Conservation (phyloP, 495 filamentous ascomycete genomes). For the Amorphotheca resinae region DNA sequence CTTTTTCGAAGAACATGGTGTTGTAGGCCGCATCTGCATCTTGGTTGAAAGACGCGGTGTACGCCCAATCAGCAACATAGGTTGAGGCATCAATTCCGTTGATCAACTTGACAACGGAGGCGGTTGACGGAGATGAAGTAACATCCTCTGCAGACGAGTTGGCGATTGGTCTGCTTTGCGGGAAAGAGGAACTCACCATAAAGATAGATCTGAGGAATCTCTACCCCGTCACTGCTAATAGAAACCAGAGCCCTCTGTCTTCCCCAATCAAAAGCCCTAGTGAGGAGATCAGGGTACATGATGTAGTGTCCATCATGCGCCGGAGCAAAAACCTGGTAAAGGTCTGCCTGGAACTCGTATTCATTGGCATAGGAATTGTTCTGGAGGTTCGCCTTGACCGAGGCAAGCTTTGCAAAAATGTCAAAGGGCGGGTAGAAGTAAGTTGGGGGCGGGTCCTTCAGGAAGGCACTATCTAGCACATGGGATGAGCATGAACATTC, state of each 20-base stretch:
- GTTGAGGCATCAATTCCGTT: conserved; percentile 19
- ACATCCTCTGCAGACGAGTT: conserved; percentile 14
- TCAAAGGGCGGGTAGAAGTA: conserved; percentile 35
- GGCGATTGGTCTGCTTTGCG: not conserved
- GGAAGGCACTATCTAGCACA: conserved; percentile 22
- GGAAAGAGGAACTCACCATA: conserved; percentile 16
- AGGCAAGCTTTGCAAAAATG: conserved; percentile 28
- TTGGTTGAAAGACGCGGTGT: conserved; percentile 17
- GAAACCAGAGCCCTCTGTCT: conserved; percentile 26
- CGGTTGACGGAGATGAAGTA: conserved; percentile 8
- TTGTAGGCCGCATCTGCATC: conserved; percentile 39
- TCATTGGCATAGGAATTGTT: conserved; percentile 31
- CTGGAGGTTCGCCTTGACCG: conserved; percentile 23
- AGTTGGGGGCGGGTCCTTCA: conserved; percentile 29
- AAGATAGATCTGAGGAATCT: conserved; percentile 26
- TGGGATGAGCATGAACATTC: not conserved
- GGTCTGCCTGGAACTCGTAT: conserved; percentile 28
- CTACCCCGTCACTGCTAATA: conserved; percentile 27
- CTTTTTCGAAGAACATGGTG: conserved; percentile 26
- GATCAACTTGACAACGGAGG: conserved; percentile 16
- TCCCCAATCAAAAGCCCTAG: conserved; percentile 25
- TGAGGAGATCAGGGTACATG: conserved; percentile 29
- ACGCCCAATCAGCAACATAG: conserved; percentile 15
- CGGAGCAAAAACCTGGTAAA: conserved; percentile 26
- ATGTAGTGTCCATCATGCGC: conserved; percentile 35